Evolutionary conservation across 2,329 filamentous ascomycete genomes (phyloP).

Genomic region (Penicillium corylophilum): DNA sequence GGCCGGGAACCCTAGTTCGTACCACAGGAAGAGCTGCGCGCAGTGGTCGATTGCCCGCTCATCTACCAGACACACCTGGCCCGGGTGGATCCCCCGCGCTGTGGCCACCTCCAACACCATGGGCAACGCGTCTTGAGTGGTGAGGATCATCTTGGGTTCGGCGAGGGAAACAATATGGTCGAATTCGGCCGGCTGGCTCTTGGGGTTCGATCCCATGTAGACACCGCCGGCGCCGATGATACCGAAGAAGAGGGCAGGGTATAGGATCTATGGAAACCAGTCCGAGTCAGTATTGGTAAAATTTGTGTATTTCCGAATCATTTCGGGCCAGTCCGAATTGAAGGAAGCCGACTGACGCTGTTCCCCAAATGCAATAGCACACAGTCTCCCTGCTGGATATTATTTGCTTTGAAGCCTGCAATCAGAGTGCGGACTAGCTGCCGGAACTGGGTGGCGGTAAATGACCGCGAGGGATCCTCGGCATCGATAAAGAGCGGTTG

Average conservation of each 20-base stretch:
- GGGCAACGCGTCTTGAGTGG: slow-evolving; percentile 39
- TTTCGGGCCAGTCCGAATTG: background rate
- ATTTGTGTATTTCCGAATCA: background rate
- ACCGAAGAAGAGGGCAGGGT: slow-evolving; percentile 39
- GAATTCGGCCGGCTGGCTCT: slow-evolving; percentile 49
- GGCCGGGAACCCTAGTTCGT: slow-evolving; percentile 24
- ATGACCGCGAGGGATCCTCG: slow-evolving; percentile 36
- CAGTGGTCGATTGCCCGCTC: slow-evolving; percentile 31
- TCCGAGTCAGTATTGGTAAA: slow-evolving; percentile 13
- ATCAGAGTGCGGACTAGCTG: slow-evolving; percentile 39
- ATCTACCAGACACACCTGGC: slow-evolving; percentile 39
- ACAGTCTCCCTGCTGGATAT: slow-evolving; percentile 43
- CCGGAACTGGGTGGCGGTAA: slow-evolving; percentile 37
- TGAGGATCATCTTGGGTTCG: slow-evolving; percentile 48
- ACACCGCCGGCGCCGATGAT: slow-evolving; percentile 49
- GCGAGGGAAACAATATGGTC: slow-evolving; percentile 48
- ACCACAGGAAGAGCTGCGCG: slow-evolving; percentile 28
- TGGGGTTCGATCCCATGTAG: slow-evolving; percentile 54
- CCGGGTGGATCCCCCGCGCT: slow-evolving; percentile 30
- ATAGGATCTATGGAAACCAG: slow-evolving; percentile 33
- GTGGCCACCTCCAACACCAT: slow-evolving; percentile 37
- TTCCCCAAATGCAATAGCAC: slow-evolving; percentile 46
- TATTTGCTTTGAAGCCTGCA: slow-evolving; percentile 40
- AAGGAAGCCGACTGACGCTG: slow-evolving; percentile 32
- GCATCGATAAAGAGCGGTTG: slow-evolving; percentile 46